Evolutionary conservation across 768 basidiomycete species (phyloP), one percentile per base, ranked within the genome.

Genomic region (Tricholoma sp.): DNA sequence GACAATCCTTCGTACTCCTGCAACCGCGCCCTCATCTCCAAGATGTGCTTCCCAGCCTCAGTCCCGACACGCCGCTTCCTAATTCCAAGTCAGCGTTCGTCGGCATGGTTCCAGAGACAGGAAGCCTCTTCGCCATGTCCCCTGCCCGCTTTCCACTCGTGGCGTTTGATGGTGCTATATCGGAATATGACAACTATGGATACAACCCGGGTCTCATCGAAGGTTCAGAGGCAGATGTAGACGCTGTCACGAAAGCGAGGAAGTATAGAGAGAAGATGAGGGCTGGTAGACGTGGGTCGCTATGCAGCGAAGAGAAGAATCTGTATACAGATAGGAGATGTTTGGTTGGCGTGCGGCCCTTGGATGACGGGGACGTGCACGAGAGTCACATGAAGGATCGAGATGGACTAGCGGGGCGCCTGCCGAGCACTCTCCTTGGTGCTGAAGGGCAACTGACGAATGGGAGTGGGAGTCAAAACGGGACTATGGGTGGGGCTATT

Each of bases 61-160:
- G 71, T 5, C 70, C 71, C 29, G 68, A 72, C 8, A 61, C 57
- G 20, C 57, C 59, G 10, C 71, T 78, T 28, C 79, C 77, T 3
- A 80, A 83, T 52, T 69, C 77, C 6, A 80, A 86, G 29, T 79
- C 82, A 0, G 93, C 93, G 1, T 97, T 89, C 66, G 84, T 98
- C 17, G 94, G 94, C 2, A 72, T 89, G 15, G 80, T 94, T 13
- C 80, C 83, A 47, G 83, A 86, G 65, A 82, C 80, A 0, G 84
- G 80, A 2, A 89, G 88, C 41, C 76, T 97, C 1, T 96, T 85
- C 63, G 94, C 91, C 17, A 88, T 98, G 83, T 89, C 89, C 59
- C 87, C 90, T 0, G 76, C 80, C 10, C 80, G 80, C 7, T 98
- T 82, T 66, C 96, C 95, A 0, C 77, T 98, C 9, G 88, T 96